These are phyloP conservation scores for Tolypocladium ophioglossoides DNA, from an alignment of 2,329 filamentous ascomycete genomes.

Conservation along the genomic window DNA sequence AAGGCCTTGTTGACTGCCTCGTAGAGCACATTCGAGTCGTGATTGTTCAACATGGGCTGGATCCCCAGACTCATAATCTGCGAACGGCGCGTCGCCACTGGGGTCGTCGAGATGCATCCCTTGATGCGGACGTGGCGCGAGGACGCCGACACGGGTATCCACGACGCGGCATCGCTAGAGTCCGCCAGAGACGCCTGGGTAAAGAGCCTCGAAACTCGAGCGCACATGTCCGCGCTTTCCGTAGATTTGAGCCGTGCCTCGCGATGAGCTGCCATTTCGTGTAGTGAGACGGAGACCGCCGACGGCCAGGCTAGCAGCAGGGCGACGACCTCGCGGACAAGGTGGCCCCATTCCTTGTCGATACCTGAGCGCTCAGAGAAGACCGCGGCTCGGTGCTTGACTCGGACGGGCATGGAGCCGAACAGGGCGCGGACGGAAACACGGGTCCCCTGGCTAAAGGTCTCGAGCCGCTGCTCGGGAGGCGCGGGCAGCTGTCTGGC, in stretches of 20 bases:
- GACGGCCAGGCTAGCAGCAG: slow-evolving; percentile 61
- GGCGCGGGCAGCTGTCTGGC: slow-evolving; percentile 52
- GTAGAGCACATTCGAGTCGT: slow-evolving; percentile 56
- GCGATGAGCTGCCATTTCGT: slow-evolving; percentile 33
- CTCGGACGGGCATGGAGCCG: slow-evolving; percentile 80
- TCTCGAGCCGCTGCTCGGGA: slow-evolving; percentile 43
- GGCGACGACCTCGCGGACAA: slow-evolving; percentile 49
- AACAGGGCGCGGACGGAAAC: slow-evolving; percentile 74
- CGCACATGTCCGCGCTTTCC: slow-evolving; percentile 9
- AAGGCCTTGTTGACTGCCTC: slow-evolving; percentile 73
- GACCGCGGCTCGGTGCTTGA: slow-evolving; percentile 62
- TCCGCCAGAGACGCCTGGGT: slow-evolving; percentile 54
- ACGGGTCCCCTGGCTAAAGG: slow-evolving; percentile 59
- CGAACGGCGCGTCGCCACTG: slow-evolving; percentile 57
- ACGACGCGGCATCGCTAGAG: slow-evolving; percentile 40
- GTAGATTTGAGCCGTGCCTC: slow-evolving; percentile 25
- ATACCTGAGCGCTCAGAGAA: slow-evolving; percentile 38
- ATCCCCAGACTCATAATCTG: slow-evolving; percentile 81
- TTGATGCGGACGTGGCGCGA: slow-evolving; percentile 50
- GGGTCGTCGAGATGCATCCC: slow-evolving; percentile 61
- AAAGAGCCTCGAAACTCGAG: slow-evolving; percentile 39
- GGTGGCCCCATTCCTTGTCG: slow-evolving; percentile 52
- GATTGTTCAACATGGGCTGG: slow-evolving; percentile 46
- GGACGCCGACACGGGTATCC: slow-evolving; percentile 62
- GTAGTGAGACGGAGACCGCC: slow-evolving; percentile 45